Evolutionary conservation across 2,329 filamentous ascomycete species (phyloP).

Genomic region (Parastagonospora nodorum): DNA sequence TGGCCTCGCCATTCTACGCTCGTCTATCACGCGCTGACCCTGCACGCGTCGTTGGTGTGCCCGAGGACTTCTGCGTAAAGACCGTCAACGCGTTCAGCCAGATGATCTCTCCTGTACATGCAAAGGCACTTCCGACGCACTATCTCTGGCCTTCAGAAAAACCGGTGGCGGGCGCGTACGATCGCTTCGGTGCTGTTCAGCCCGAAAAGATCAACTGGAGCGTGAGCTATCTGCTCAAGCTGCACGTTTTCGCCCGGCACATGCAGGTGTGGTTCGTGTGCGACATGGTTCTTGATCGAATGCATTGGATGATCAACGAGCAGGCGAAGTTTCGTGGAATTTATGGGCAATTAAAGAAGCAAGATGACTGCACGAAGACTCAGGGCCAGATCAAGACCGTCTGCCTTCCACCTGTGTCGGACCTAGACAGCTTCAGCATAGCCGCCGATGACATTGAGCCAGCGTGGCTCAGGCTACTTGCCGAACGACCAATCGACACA

Average conservation of each 20-base stretch:
- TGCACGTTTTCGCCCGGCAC: neutral
- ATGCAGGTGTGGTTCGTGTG: neutral
- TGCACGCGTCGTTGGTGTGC: neutral
- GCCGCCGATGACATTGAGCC: neutral
- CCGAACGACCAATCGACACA: neutral
- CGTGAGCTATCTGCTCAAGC: neutral
- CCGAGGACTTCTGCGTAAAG: neutral
- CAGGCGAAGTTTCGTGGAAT: neutral
- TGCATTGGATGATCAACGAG: neutral
- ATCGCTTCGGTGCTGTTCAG: neutral
- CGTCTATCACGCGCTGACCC: neutral
- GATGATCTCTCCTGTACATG: conserved; percentile 1
- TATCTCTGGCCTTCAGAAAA: conserved; percentile 2
- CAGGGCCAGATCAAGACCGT: neutral
- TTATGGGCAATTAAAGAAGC: no score
- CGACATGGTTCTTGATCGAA: neutral
- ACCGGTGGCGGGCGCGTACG: neutral
- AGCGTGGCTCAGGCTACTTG: neutral
- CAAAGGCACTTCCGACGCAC: conserved; percentile 3
- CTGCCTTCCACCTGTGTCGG: neutral
- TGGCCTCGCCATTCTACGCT: neutral
- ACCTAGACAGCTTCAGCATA: neutral
- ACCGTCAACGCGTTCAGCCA: conserved; percentile 7
- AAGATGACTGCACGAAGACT: neutral
- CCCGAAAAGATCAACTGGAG: conserved; percentile 1